Conservation (phyloP, 345 rosid species). For the Trapa bicornis region DNA sequence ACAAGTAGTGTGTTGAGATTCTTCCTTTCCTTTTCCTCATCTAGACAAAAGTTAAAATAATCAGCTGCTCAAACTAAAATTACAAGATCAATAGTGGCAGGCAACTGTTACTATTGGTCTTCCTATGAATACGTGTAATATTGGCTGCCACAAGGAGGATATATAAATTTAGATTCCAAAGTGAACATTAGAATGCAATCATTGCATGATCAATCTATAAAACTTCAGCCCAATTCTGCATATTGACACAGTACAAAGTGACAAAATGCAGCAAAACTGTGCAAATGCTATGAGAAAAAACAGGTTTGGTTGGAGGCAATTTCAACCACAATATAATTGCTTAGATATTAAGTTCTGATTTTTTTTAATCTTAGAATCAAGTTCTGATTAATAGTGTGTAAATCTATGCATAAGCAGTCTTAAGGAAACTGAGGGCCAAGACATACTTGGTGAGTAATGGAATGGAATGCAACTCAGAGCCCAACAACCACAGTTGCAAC, state of each 20-base stretch:
- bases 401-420: background rate
- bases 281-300: background rate
- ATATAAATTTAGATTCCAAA: background rate
- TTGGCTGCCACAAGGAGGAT: background rate
- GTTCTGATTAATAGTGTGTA: background rate
- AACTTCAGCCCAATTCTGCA: background rate
- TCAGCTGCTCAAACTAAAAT: background rate
- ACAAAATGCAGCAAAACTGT: background rate
- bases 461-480: background rate
- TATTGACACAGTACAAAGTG: background rate
- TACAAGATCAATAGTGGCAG: background rate
- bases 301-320: background rate
- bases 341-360: background rate
- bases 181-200: background rate
- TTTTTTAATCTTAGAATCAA: background rate
- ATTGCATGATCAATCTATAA: background rate
- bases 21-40: background rate
- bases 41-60: background rate
- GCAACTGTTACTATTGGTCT: too few relatives aligned
- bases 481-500: background rate
- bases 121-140: background rate
- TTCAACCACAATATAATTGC: background rate
- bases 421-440: background rate
- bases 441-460: background rate
- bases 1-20: background rate